phyloP scores from a whole-genome alignment of 1,284 basidiomycete species.

The Rhodotorula sp. region DNA sequence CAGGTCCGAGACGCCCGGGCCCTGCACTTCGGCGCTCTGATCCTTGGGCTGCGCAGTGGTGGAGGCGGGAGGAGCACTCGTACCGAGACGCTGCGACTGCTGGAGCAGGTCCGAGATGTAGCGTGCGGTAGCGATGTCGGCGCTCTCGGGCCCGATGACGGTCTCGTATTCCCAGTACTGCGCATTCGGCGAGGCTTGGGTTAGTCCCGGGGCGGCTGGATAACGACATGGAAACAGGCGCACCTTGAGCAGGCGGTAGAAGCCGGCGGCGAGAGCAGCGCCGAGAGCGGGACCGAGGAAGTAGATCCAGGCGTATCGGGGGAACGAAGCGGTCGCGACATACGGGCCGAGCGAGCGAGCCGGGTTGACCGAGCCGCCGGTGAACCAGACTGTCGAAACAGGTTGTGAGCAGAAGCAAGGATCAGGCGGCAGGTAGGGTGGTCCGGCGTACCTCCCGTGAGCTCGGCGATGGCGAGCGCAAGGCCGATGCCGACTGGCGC shows the following conservation, averaged over 20 bases:
- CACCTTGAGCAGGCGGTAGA: conserved; percentile 54
- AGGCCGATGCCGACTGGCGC: conserved; percentile 64
- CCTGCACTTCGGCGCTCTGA: not conserved
- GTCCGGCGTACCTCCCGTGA: conserved; percentile 55
- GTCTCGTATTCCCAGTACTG: conserved; percentile 16
- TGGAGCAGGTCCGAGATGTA: not conserved
- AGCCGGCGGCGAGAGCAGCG: conserved; percentile 60
- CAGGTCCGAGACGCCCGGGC: conserved; percentile 5
- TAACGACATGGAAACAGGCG: not conserved
- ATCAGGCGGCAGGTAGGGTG: no score
- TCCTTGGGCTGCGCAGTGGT: not conserved
- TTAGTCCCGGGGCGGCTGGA: not conserved
- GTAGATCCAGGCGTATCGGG: conserved; percentile 52
- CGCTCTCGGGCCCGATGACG: conserved; percentile 16
- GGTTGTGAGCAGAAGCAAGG: not conserved
- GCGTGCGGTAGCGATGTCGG: not conserved
- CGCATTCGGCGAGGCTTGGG: not conserved
- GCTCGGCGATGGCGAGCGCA: conserved; percentile 66
- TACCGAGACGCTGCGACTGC: not conserved
- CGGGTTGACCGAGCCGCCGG: conserved; percentile 1
- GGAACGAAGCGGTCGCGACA: conserved; percentile 62
- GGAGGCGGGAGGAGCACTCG: not conserved
- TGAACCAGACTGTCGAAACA: not conserved
- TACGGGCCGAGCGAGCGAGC: conserved; percentile 66
- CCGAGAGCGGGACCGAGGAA: conserved; percentile 58